Evolutionary conservation across 148 eudicot species (phyloP).

Genomic region (Silene conica): DNA sequence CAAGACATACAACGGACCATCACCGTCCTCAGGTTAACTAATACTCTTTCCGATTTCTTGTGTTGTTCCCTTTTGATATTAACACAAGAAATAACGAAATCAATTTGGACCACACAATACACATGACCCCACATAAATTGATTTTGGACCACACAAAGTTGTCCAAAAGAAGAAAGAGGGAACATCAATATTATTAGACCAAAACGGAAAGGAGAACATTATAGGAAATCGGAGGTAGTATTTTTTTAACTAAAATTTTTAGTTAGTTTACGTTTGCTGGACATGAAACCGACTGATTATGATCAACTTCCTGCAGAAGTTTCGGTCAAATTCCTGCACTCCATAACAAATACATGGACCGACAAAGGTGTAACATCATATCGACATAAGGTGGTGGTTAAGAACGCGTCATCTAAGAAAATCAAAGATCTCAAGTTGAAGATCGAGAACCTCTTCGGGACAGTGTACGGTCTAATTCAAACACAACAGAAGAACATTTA

Average conservation of each 20-base stretch:
- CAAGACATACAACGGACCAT: slow-evolving; percentile 6
- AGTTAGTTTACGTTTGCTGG: no score
- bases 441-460: slow-evolving; percentile 58
- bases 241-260: no score
- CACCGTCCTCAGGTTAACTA: slow-evolving; percentile 11
- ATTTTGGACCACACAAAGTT: no score
- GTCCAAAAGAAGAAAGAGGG: no score
- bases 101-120: no score
- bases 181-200: no score
- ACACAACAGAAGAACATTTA: slow-evolving; percentile 43
- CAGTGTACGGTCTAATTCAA: slow-evolving; percentile 55
- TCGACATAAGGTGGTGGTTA: slow-evolving; percentile 63
- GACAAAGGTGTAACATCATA: slow-evolving; percentile 40
- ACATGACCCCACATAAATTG: no score
- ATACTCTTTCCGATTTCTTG: no score
- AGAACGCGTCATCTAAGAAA: slow-evolving; percentile 53
- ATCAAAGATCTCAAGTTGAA: slow-evolving; percentile 54
- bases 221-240: no score
- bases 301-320: slow-evolving; percentile 27
- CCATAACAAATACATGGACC: slow-evolving; percentile 60
- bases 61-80: no score
- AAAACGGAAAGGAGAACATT: no score
- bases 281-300: not conserved
- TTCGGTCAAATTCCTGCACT: slow-evolving; percentile 57
- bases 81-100: no score